Evolutionary conservation across 2,329 filamentous ascomycete genomes (phyloP).

Genomic region (Helotiales sp.): DNA sequence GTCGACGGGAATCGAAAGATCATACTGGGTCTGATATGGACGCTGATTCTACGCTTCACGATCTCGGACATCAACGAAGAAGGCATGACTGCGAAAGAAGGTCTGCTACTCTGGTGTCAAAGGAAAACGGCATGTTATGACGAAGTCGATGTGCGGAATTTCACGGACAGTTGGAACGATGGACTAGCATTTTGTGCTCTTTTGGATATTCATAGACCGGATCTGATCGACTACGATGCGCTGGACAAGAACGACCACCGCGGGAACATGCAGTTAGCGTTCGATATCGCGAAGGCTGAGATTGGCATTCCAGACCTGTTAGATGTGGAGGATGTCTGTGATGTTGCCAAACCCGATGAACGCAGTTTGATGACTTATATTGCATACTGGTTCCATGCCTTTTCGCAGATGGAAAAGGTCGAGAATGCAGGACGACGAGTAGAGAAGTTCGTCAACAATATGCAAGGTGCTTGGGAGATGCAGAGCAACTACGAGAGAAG

Average conservation of each 20-base stretch:
- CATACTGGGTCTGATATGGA: conserved; percentile 97
- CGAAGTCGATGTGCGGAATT: conserved; percentile 93
- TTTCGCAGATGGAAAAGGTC: conserved; percentile 98
- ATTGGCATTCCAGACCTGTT: conserved; percentile 96
- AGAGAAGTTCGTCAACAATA: conserved; percentile 98
- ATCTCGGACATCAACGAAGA: conserved; percentile 99
- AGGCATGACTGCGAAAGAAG: conserved; percentile 96
- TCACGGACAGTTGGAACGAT: conserved; percentile 96
- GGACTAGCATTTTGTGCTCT: conserved; percentile 95
- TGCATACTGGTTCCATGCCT: conserved; percentile 99
- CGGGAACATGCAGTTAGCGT: conserved; percentile 97
- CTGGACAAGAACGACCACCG: conserved; percentile 93
- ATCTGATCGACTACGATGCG: conserved; percentile 94
- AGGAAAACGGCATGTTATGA: conserved; percentile 98
- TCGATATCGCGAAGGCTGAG: conserved; percentile 93
- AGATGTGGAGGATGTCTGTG: conserved; percentile 97
- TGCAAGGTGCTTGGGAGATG: conserved; percentile 99
- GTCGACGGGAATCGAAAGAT: conserved; percentile 98
- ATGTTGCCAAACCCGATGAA: conserved; percentile 95
- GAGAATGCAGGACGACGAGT: conserved; percentile 96
- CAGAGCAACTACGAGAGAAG: conserved; percentile 93
- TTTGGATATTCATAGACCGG: conserved; percentile 94
- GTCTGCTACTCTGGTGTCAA: conserved; percentile 94
- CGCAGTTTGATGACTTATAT: conserved; percentile 99
- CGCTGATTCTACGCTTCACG: conserved; percentile 94